These are phyloP conservation scores for Fusarium nelsonii DNA, from an alignment of 2,329 filamentous ascomycete species.

Conservation along the genomic window DNA sequence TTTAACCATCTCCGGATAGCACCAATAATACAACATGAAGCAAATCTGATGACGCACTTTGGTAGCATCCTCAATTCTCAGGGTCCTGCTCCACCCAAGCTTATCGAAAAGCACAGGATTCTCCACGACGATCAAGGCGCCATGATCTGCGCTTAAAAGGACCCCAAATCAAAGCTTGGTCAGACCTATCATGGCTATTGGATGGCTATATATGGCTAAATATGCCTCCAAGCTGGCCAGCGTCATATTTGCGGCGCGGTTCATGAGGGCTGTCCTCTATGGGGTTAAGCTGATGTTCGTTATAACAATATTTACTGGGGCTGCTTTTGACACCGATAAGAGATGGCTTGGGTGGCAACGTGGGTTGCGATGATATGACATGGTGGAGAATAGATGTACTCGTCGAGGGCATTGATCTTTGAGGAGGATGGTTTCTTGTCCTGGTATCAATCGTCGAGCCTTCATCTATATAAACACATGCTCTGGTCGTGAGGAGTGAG, in stretches of 20 bases:
- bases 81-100: neutral
- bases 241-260: conserved; percentile 25
- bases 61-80: neutral
- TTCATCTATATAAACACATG: conserved; percentile 2
- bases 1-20: too few species aligned
- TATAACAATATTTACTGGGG: too few species aligned
- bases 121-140: too few species aligned
- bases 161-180: neutral
- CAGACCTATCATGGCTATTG: neutral
- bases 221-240: neutral
- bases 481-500: accelerated
- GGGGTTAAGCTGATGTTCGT: conserved; percentile 21
- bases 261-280: neutral
- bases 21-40: neutral
- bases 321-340: too few species aligned
- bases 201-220: conserved; percentile 31
- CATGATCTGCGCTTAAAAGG: neutral
- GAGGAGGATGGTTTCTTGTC: neutral
- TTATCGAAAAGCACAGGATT: neutral
- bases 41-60: neutral
- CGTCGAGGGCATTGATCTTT: neutral
- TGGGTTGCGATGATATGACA: neutral
- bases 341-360: too few species aligned
- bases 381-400: neutral
- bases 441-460: neutral